Evolutionary conservation across 768 basidiomycete genomes (phyloP).

Genomic region (Lentinula guzmanii): DNA sequence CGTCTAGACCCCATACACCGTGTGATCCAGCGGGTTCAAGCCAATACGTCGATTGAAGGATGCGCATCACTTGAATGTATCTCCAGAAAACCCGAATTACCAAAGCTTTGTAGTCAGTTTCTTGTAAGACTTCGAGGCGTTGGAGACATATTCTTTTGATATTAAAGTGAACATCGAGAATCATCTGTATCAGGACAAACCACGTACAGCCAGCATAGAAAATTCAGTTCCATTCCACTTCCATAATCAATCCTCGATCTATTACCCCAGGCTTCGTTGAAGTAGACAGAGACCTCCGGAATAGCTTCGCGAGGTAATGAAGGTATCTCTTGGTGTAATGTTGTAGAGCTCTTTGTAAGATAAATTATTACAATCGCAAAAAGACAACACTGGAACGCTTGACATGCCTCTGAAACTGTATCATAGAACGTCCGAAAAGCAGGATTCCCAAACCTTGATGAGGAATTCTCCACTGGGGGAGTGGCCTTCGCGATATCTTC

Average conservation of each 20-base stretch:
- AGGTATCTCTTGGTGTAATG: slow-evolving; percentile 54
- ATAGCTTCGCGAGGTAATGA: slow-evolving; percentile 52
- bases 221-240: slow-evolving; percentile 99
- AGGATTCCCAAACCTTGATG: slow-evolving; percentile 95
- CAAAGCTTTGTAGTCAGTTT: slow-evolving; percentile 65
- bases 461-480: slow-evolving; percentile 85
- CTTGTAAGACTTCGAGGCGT: slow-evolving; percentile 55
- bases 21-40: slow-evolving; percentile 98
- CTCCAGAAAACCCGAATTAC: slow-evolving; percentile 89
- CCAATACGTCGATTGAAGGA: slow-evolving; percentile 92
- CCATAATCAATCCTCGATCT: slow-evolving; percentile 93
- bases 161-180: neutral
- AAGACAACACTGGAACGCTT: too few relatives aligned
- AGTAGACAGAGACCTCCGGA: slow-evolving; percentile 72
- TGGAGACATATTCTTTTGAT: slow-evolving; percentile 69
- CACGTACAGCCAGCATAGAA: slow-evolving; percentile 91
- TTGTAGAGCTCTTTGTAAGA: slow-evolving; percentile 37
- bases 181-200: neutral
- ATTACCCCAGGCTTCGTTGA: slow-evolving; percentile 89
- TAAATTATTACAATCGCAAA: neutral
- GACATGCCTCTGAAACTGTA: slow-evolving; percentile 58
- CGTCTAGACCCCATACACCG: slow-evolving; percentile 96
- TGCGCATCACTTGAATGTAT: slow-evolving; percentile 77
- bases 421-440: slow-evolving; percentile 94
- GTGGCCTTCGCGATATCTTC: slow-evolving; percentile 60